Evolutionary conservation across 2,329 filamentous ascomycete species (phyloP).

Genomic region (Botrytis porri): DNA sequence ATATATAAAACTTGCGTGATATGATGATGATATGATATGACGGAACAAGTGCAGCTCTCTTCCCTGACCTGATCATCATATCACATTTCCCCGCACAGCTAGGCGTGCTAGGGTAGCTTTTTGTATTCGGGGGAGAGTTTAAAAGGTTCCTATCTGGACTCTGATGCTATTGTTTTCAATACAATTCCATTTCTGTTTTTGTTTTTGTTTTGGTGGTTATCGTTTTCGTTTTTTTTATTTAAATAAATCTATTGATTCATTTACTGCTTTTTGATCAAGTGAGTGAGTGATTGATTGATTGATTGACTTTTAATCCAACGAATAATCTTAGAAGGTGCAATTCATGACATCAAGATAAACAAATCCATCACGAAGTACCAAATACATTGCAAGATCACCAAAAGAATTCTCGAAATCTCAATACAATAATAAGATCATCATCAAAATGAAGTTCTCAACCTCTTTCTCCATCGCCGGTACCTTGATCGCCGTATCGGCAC

Average conservation of each 20-base stretch:
- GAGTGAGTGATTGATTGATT: too few species aligned
- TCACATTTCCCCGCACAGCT: background rate
- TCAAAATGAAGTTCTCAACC: conserved; percentile 15
- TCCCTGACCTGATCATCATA: too few species aligned
- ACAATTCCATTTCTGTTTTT: background rate
- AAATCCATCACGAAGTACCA: too few species aligned
- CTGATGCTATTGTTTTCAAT: background rate
- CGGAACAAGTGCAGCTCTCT: too few species aligned
- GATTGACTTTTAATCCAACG: background rate
- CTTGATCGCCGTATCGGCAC: background rate
- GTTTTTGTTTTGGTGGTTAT: background rate
- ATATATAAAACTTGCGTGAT: background rate
- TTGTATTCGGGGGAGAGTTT: background rate
- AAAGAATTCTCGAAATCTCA: background rate
- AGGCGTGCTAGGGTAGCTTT: background rate
- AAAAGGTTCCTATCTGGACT: too few species aligned
- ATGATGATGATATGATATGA: too few species aligned
- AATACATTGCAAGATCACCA: background rate
- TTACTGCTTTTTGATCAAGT: background rate
- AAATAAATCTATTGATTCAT: too few species aligned
- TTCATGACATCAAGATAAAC: background rate
- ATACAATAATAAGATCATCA: background rate
- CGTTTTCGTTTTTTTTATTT: background rate
- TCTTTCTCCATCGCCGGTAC: background rate
- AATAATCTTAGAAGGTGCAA: background rate